A percentile compares a stretch with the other conserved stretches of the same genome.
Evolutionary conservation across 2,329 filamentous ascomycete species (phyloP).

Genomic region (Xylariaceae sp.): DNA sequence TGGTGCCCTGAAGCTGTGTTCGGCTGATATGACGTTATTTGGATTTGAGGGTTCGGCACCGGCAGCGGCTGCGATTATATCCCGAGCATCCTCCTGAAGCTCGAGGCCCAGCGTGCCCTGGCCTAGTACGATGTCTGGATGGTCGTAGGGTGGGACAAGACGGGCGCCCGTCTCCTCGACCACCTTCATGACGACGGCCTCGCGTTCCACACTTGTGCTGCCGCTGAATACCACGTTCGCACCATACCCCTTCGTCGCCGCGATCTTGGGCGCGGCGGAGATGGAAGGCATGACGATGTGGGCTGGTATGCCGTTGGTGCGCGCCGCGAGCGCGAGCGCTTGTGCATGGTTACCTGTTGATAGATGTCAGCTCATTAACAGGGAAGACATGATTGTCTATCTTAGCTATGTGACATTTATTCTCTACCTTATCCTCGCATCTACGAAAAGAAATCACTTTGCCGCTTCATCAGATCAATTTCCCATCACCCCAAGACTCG

Average conservation of each 20-base stretch:
- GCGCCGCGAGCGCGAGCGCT: slow-evolving; percentile 85
- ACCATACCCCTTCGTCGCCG: slow-evolving; percentile 79
- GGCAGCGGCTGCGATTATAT: slow-evolving; percentile 49
- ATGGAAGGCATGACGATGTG: slow-evolving; percentile 94
- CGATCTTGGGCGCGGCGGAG: slow-evolving; percentile 84
- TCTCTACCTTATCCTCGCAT: no score
- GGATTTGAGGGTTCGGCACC: not conserved
- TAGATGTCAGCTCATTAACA: slow-evolving; percentile 27
- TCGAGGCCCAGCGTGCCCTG: slow-evolving; percentile 92
- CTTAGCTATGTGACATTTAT: no score
- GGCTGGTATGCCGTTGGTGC: slow-evolving; percentile 74
- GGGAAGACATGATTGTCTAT: no score
- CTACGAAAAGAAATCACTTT: no score
- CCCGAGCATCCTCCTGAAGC: slow-evolving; percentile 73
- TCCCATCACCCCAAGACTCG: no score
- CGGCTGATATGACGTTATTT: not conserved
- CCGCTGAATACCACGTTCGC: slow-evolving; percentile 83
- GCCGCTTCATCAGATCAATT: no score
- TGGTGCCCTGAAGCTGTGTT: slow-evolving; percentile 22
- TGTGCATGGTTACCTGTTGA: slow-evolving; percentile 87
- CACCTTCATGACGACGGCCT: slow-evolving; percentile 75
- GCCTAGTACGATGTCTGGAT: slow-evolving; percentile 88
- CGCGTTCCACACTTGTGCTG: slow-evolving; percentile 79
- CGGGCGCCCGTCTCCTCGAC: slow-evolving; percentile 75
- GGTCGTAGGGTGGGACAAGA: slow-evolving; percentile 89